Percentiles rank a stretch among this genome's conserved stretches.
Evolutionary conservation across 352 stramenopile genomes (phyloP).

Genomic region (Globisporangium polare): DNA sequence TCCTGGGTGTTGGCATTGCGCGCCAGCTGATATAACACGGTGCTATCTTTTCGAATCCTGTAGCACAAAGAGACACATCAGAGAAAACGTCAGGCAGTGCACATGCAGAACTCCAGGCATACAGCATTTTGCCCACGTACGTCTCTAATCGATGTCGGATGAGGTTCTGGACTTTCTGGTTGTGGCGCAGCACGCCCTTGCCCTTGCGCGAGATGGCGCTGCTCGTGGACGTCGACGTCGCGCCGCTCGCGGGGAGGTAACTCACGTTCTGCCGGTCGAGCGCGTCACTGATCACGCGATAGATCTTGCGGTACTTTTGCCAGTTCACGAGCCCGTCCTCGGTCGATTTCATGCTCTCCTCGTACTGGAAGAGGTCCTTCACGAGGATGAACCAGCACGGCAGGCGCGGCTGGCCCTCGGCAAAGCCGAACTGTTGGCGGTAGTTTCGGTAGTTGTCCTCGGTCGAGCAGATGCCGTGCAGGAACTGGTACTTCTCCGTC

Average conservation of each 20-base stretch:
- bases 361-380: constrained; percentile 86
- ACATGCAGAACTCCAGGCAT: neutral
- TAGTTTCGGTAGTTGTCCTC: constrained; percentile 88
- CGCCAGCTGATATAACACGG: constrained; percentile 78
- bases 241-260: constrained; percentile 49
- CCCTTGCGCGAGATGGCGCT: constrained; percentile 62
- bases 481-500: constrained; percentile 76
- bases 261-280: constrained; percentile 76
- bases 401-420: constrained; percentile 70
- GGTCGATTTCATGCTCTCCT: constrained; percentile 82
- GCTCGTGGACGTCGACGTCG: constrained; percentile 22
- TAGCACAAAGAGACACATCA: constrained; percentile 10
- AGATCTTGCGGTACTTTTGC: constrained; percentile 84
- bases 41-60: constrained; percentile 82
- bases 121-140: constrained; percentile 62
- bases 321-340: constrained; percentile 84
- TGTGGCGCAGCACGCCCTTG: constrained; percentile 66
- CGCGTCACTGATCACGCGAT: constrained; percentile 74
- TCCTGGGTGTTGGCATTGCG: constrained; percentile 87
- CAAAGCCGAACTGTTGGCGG: constrained; percentile 72
- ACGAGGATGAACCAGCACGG: constrained; percentile 85
- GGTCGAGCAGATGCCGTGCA: constrained; percentile 75
- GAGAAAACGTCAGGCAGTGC: neutral
- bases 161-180: constrained; percentile 67
- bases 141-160: constrained; percentile 81